Evolutionary conservation across 352 stramenopile species (phyloP).

Genomic region (Globisporangium orthogonon): DNA sequence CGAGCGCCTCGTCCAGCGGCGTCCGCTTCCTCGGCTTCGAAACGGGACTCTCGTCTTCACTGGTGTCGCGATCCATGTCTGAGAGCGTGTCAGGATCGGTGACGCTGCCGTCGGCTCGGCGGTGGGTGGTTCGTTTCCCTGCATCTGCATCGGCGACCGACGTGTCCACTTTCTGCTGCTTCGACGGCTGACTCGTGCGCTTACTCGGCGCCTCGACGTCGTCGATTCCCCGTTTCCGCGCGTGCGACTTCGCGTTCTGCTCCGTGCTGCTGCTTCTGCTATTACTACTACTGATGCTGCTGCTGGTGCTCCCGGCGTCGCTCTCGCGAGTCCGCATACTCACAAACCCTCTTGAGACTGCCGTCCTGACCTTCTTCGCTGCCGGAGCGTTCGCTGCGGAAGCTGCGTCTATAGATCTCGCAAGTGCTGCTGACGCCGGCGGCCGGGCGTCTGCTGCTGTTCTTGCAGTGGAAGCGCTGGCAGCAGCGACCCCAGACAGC

Average conservation of each 20-base stretch:
- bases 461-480: background rate
- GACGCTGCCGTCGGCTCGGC: background rate
- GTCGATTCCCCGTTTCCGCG: conserved; percentile 8
- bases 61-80: conserved; percentile 1
- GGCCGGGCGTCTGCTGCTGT: background rate
- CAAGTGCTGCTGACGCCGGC: background rate
- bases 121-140: background rate
- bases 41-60: background rate
- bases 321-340: background rate
- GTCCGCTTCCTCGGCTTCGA: conserved; percentile 1
- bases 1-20: conserved; percentile 10
- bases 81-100: background rate
- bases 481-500: background rate
- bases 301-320: background rate
- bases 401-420: background rate
- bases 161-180: conserved; percentile 11
- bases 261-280: background rate
- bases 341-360: background rate
- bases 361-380: conserved; percentile 1
- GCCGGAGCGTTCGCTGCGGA: background rate
- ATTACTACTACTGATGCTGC: background rate
- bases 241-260: conserved; percentile 2
- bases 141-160: background rate
- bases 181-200: conserved; percentile 4
- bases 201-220: conserved; percentile 14